Evolutionary conservation across 2,329 filamentous ascomycete genomes (phyloP), one percentile per base, ranked within the genome.

Genomic region (Chlorencoelia australis): DNA sequence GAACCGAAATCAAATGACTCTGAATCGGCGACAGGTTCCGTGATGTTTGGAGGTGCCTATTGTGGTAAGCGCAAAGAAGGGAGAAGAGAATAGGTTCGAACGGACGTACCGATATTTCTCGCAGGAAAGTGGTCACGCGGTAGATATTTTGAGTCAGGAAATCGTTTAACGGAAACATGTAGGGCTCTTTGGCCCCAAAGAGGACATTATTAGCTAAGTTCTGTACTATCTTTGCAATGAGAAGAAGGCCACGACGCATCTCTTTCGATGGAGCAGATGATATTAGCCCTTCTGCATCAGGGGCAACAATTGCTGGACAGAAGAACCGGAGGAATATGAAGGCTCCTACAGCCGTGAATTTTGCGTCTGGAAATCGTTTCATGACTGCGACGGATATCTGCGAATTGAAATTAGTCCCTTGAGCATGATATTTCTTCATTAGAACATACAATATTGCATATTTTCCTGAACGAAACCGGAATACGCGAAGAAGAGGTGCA

Each of bases 301-400:
- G 78, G 1, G 79, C 75, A 11, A 82, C 78, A 36, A 82, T 82
- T 17, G 78, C 78, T 6, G 78, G 79, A 45, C 78, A 82, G 52
- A 82, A 82, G 60, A 82, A 82, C 7, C 78, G 70, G 16, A 82
- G 64, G 50, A 82, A 82, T 39, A 82, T 74, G 50, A 82, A 82
- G 0, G 78, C 76, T 1, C 78, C 78, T 10, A 82, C 77, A 3
- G 78, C 78, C 0, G 77, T 82, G 51, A 81, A 82, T 55, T 81
- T 82, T 5, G 78, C 76, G 41, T 82, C 77, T 0, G 72, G 74
- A 47, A 82, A 82, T 20, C 72, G 67, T 18, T 65, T 65, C 50
- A 75, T 68, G 2, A 82, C 77, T n/a, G 74, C 68, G 11, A 68
- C 62, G 9, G 73, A 75, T 45, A 82, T 82, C 64, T 73, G 35